phyloP scores from a whole-genome alignment of 2,329 filamentous ascomycete species.

The Shiraia sp. region DNA sequence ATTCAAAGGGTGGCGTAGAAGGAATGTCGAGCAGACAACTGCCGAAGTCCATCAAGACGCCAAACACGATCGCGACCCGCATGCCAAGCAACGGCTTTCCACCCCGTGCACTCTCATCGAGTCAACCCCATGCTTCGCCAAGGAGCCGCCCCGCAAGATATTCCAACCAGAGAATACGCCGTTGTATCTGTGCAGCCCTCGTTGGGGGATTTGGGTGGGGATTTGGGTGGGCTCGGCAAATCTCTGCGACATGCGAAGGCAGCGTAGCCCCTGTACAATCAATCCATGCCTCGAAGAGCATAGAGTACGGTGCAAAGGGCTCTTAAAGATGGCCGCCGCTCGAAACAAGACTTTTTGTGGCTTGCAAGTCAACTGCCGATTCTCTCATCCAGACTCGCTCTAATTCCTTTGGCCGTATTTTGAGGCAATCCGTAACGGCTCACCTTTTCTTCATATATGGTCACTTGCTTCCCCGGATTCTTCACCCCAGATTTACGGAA shows the following conservation, averaged over 20 bases:
- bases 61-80: no score
- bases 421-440: constrained; percentile 17
- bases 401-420: constrained; percentile 8
- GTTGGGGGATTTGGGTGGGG: constrained; percentile 14
- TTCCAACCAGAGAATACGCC: constrained; percentile 19
- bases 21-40: no score
- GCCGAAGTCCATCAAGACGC: constrained; percentile 2
- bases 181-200: no score
- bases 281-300: constrained; percentile 18
- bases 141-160: constrained; percentile 33
- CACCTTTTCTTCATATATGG: constrained; percentile 32
- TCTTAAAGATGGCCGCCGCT: constrained; percentile 18
- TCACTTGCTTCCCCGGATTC: constrained; percentile 34
- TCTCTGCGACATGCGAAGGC: constrained; percentile 13
- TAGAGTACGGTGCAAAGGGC: constrained; percentile 12
- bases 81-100: no score
- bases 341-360: constrained; percentile 10
- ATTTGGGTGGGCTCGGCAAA: constrained; percentile 33
- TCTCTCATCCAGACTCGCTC: constrained; percentile 18
- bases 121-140: constrained; percentile 29
- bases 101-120: no score
- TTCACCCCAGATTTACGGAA: constrained; percentile 24
- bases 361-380: constrained; percentile 35
- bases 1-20: no score
- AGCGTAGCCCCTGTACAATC: constrained; percentile 19